Percentiles rank a stretch among this genome's conserved stretches.
phyloP scores from a whole-genome alignment of 1,139 yeast species.

The Diutina siamensis region DNA sequence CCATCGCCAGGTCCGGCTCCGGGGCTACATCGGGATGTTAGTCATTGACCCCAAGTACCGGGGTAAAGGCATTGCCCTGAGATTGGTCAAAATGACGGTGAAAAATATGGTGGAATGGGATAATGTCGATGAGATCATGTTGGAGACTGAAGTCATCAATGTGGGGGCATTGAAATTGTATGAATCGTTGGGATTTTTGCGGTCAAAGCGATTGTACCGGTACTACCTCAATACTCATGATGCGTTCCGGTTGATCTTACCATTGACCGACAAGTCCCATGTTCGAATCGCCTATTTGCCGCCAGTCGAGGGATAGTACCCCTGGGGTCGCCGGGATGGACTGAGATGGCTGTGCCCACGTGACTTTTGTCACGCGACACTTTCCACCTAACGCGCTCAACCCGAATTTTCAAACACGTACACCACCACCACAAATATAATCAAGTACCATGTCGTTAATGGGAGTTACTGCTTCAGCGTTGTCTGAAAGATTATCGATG shows the following conservation, averaged over 20 bases:
- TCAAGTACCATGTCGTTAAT: neutral
- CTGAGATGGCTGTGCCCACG: too few relatives aligned
- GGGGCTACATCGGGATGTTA: constrained; percentile 95
- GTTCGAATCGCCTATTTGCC: constrained; percentile 10
- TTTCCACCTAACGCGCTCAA: neutral
- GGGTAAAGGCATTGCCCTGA: constrained; percentile 73
- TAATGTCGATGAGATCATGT: constrained; percentile 74
- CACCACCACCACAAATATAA: neutral
- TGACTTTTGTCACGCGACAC: neutral
- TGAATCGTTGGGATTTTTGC: constrained; percentile 77
- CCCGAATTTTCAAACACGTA: neutral
- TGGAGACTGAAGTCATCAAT: constrained; percentile 87
- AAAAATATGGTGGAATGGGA: constrained; percentile 48
- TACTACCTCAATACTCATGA: constrained; percentile 89
- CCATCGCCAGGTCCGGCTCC: constrained; percentile 55
- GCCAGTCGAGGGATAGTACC: neutral
- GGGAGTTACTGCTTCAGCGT: constrained; percentile 7
- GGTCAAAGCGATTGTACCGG: constrained; percentile 70
- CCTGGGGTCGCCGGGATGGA: neutral
- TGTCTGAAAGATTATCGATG: constrained; percentile 38
- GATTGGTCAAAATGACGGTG: constrained; percentile 51
- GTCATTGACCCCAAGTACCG: constrained; percentile 67
- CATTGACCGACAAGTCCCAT: constrained; percentile 10
- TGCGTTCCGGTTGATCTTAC: constrained; percentile 62
- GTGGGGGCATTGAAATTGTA: constrained; percentile 65